Percentiles rank a stretch among this genome's conserved stretches.
phyloP scores from a whole-genome alignment of 1,139 yeast genomes.

The Pneumocystis sp. region DNA sequence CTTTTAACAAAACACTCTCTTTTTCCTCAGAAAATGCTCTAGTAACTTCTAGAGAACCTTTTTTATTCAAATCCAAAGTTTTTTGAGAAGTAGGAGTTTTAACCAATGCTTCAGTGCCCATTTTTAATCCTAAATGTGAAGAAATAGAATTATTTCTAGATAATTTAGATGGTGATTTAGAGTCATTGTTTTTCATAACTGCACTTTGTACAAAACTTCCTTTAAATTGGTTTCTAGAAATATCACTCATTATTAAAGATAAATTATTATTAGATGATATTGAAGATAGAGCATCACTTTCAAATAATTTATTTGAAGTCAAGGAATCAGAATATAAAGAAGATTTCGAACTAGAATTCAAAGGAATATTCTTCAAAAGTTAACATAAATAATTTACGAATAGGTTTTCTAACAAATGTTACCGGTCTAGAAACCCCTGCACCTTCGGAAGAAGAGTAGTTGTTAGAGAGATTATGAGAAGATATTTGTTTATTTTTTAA shows the following conservation, averaged over 20 bases:
- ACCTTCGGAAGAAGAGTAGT: not conserved
- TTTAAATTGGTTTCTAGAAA: not conserved
- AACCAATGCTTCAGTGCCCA: not conserved
- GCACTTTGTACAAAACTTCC: not conserved
- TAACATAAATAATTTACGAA: not conserved
- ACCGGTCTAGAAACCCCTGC: not conserved
- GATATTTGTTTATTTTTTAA: not conserved
- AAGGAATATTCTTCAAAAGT: not conserved
- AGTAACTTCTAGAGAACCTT: not conserved
- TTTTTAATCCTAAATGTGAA: not conserved
- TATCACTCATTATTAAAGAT: not conserved
- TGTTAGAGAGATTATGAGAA: not conserved
- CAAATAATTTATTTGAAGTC: not conserved
- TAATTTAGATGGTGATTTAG: not conserved
- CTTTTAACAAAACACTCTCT: not conserved
- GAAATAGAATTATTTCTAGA: not conserved
- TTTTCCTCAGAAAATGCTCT: not conserved
- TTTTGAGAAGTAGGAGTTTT: not conserved
- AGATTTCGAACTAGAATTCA: not conserved
- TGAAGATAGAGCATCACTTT: not conserved
- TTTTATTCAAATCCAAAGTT: not conserved
- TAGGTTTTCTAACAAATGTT: not conserved
- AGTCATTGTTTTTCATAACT: not conserved
- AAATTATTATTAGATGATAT: not conserved
- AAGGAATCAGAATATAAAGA: not conserved